Evolutionary conservation across 768 basidiomycete genomes (phyloP).

Genomic region (Suillus americanus): DNA sequence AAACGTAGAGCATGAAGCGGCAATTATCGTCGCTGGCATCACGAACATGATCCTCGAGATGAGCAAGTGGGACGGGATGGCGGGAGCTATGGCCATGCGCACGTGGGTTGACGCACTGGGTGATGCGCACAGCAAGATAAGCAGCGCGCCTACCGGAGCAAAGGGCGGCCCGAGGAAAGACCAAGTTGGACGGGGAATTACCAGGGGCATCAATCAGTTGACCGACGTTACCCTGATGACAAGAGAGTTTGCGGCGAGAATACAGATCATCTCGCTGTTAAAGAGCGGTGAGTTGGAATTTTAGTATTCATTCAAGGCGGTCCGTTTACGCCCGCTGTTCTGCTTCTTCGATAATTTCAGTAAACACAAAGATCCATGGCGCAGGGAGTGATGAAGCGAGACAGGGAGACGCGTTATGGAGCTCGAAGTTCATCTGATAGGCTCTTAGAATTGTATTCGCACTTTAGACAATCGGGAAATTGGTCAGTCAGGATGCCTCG

Average conservation of each 20-base stretch:
- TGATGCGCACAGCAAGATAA: slow-evolving; percentile 38
- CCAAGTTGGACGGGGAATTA: slow-evolving; percentile 47
- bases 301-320: neutral
- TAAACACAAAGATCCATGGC: slow-evolving; percentile 48
- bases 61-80: slow-evolving; percentile 57
- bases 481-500: neutral
- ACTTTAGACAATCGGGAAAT: neutral
- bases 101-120: slow-evolving; percentile 53
- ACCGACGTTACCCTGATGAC: slow-evolving; percentile 52
- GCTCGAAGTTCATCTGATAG: slow-evolving; percentile 50
- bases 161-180: slow-evolving; percentile 36
- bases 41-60: slow-evolving; percentile 56
- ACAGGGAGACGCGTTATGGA: slow-evolving; percentile 51
- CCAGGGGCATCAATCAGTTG: slow-evolving; percentile 49
- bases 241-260: slow-evolving; percentile 51
- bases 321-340: neutral
- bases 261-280: slow-evolving; percentile 52
- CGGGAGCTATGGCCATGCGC: slow-evolving; percentile 54
- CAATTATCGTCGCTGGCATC: slow-evolving; percentile 49
- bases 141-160: slow-evolving; percentile 14
- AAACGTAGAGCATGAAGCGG: slow-evolving; percentile 46
- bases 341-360: slow-evolving; percentile 23
- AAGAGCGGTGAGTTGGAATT: slow-evolving; percentile 43
- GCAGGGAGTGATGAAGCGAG: slow-evolving; percentile 49
- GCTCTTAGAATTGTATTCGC: neutral